These are phyloP conservation scores for Pisolithus tinctorius DNA, from an alignment of 768 basidiomycete species.

Conservation along the genomic window DNA sequence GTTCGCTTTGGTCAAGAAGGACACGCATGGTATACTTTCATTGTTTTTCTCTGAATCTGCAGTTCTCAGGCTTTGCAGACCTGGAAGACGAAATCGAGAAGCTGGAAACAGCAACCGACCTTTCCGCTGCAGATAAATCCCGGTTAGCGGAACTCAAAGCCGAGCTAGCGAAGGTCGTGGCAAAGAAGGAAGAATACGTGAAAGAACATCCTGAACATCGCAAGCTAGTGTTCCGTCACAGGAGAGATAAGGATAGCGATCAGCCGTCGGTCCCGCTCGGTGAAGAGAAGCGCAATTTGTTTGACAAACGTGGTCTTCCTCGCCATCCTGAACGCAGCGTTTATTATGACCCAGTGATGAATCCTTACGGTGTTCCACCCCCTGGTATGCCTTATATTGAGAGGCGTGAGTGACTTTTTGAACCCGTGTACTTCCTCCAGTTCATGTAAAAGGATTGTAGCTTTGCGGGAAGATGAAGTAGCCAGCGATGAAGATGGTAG, in stretches of 20 bases:
- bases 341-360: constrained; percentile 91
- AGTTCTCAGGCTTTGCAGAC: constrained; percentile 39
- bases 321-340: constrained; percentile 87
- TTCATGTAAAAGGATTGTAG: constrained; percentile 28
- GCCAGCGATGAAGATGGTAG: constrained; percentile 53
- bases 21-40: constrained; percentile 61
- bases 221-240: constrained; percentile 67
- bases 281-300: constrained; percentile 55
- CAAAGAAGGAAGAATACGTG: constrained; percentile 89
- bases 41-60: background rate
- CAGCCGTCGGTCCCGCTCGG: constrained; percentile 34
- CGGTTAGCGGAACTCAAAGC: constrained; percentile 64
- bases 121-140: constrained; percentile 48
- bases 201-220: constrained; percentile 91
- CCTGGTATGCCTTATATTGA: constrained; percentile 97
- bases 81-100: constrained; percentile 75
- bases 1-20: constrained; percentile 90
- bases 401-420: constrained; percentile 52
- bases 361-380: constrained; percentile 88
- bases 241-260: constrained; percentile 36
- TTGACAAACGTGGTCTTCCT: constrained; percentile 80
- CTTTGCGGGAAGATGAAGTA: constrained; percentile 54
- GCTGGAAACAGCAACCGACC: constrained; percentile 44
- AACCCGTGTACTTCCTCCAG: background rate
- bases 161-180: constrained; percentile 74